Evolutionary conservation across 768 basidiomycete genomes (phyloP).

Genomic region (Lyophyllum semitale): DNA sequence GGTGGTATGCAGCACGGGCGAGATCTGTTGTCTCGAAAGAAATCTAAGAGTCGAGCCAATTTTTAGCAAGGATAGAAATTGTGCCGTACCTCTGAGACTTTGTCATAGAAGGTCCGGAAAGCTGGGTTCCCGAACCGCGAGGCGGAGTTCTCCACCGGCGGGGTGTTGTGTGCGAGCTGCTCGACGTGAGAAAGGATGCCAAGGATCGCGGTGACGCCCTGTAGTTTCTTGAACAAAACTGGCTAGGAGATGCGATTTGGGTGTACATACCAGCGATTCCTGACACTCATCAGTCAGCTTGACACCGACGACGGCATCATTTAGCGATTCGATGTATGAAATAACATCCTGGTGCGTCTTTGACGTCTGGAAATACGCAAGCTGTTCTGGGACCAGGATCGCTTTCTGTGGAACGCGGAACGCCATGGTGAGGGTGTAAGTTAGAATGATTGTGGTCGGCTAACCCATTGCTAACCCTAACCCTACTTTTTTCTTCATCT

Average conservation of each 20-base stretch:
- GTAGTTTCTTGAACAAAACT: neutral
- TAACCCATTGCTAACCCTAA: neutral
- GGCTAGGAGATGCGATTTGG: too few relatives aligned
- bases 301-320: conserved; percentile 70
- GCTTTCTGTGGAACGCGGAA: conserved; percentile 64
- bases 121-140: conserved; percentile 98
- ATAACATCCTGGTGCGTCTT: conserved; percentile 68
- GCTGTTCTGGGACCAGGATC: conserved; percentile 76
- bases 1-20: conserved; percentile 55
- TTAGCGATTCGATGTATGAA: conserved; percentile 72
- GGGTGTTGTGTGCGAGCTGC: conserved; percentile 64
- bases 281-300: conserved; percentile 70
- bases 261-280: conserved; percentile 56
- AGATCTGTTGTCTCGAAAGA: conserved; percentile 37
- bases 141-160: conserved; percentile 85
- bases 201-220: conserved; percentile 70
- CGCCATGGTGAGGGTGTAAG: conserved; percentile 19
- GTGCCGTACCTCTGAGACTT: conserved; percentile 60
- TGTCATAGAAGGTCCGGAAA: conserved; percentile 90
- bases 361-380: conserved; percentile 80
- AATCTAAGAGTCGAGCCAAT: neutral
- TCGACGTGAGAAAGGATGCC: conserved; percentile 68
- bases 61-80: neutral
- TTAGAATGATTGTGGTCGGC: neutral
- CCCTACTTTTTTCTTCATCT: neutral